Percentiles rank a stretch among this genome's conserved stretches.
Conservation (phyloP, 2,329 filamentous ascomycete genomes). For the Talaromyces sp. region DNA sequence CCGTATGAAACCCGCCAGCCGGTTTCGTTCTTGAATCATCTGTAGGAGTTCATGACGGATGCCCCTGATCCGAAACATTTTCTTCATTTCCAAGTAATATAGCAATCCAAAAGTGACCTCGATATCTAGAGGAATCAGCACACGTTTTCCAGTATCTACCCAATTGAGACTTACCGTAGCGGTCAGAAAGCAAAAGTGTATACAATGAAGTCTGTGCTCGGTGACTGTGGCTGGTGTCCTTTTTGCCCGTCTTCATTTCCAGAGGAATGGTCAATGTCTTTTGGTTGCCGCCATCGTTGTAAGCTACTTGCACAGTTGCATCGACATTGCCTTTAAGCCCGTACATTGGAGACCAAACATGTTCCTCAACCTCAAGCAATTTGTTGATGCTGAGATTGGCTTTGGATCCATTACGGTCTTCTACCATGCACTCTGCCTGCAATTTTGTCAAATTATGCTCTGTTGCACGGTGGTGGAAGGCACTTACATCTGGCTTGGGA, state of each 20-base stretch:
- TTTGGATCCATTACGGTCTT: conserved; percentile 72
- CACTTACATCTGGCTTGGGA: conserved; percentile 61
- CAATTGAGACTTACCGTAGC: conserved; percentile 59
- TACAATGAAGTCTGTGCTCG: conserved; percentile 93
- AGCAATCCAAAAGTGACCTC: conserved; percentile 85
- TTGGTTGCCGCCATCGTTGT: conserved; percentile 65
- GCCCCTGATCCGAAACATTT: conserved; percentile 78
- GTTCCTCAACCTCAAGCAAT: conserved; percentile 92
- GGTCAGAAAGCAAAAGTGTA: conserved; percentile 84
- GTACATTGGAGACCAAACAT: conserved; percentile 97
- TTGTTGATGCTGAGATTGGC: conserved; percentile 85
- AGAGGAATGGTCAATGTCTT: conserved; percentile 82
- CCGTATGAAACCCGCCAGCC: conserved; percentile 78
- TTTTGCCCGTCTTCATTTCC: conserved; percentile 91
- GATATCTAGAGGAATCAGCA: conserved; percentile 57
- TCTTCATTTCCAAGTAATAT: conserved; percentile 91
- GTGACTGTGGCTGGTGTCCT: conserved; percentile 71
- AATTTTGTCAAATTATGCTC: conserved; percentile 28
- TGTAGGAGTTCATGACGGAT: conserved; percentile 85
- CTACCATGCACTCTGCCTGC: conserved; percentile 66
- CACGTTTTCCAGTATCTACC: conserved; percentile 19
- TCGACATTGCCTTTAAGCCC: conserved; percentile 97
- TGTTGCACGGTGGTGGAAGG: neutral
- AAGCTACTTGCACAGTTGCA: conserved; percentile 84
- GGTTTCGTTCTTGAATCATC: conserved; percentile 95